These are phyloP conservation scores for Dothistroma septosporum DNA, from an alignment of 2,329 filamentous ascomycete species.

Conservation along the genomic window DNA sequence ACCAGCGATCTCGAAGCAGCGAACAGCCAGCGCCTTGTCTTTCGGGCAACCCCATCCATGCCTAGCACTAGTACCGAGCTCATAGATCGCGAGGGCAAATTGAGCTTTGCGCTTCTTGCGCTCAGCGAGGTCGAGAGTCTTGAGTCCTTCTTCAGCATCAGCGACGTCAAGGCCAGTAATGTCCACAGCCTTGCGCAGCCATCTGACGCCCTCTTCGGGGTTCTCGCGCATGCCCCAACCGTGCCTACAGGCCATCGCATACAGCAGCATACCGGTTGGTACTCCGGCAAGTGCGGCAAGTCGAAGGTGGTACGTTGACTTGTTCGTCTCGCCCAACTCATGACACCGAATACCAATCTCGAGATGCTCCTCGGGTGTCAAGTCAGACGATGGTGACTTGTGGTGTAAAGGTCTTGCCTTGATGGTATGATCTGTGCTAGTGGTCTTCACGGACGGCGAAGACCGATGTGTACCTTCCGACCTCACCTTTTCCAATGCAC, in stretches of 20 bases:
- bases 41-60: constrained; percentile 97
- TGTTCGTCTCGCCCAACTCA: constrained; percentile 78
- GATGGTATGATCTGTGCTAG: constrained; percentile 43
- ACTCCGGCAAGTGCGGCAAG: constrained; percentile 81
- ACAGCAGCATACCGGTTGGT: constrained; percentile 92
- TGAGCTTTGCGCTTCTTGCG: constrained; percentile 83
- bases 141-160: constrained; percentile 39
- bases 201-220: constrained; percentile 81
- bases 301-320: constrained; percentile 93
- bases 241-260: constrained; percentile 89
- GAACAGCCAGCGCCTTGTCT: constrained; percentile 79
- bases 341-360: constrained; percentile 86
- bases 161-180: constrained; percentile 81
- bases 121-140: constrained; percentile 46
- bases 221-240: constrained; percentile 97
- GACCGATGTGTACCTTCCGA: constrained; percentile 28
- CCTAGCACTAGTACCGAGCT: constrained; percentile 93
- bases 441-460: constrained; percentile 31
- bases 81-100: constrained; percentile 92
- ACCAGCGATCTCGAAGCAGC: constrained; percentile 95
- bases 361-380: constrained; percentile 82
- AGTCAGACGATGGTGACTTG: constrained; percentile 58
- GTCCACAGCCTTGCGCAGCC: constrained; percentile 88
- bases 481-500: constrained; percentile 9
- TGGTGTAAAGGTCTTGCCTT: constrained; percentile 43